Evolutionary conservation across 345 rosid species (phyloP), one percentile per base, ranked within the genome.

Genomic region (Citrus mangshanensis): DNA sequence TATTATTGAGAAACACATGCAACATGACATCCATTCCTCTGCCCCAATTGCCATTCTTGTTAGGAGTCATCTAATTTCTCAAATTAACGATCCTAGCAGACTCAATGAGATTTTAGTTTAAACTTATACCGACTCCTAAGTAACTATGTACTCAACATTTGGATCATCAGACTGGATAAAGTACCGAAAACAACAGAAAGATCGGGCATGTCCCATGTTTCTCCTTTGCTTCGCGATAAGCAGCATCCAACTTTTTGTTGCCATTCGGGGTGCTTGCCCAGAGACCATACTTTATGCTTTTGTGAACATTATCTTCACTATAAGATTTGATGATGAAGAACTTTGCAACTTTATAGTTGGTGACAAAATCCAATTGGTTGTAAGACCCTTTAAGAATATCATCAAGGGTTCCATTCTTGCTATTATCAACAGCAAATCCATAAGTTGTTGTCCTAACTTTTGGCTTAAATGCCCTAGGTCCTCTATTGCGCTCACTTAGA

Each of bases 211-310:
- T 75, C 69, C 78, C 79, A 24, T 84, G 79, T 84, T 80, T 94
- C 75, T 81, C 89, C 83, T 83, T 89, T 75, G 95, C 89, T 84
- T 94, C 93, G 76, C 79, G 84, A 77, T 88, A 94, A 58, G 98
- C 95, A 74, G 90, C 90, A 88, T 94, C 95, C 63, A 94, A 76
- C 81, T 92, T 94, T 81, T 87, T 94, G 93, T 92, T 94, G 74
- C 95, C 97, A 70, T 83, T 92, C 28, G 89, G 88, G 22, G 95
- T 94, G 87, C 97, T 92, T 24, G 98, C 97, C 98, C 98, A 92
- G 81, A 94, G 94, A 84, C 92, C 85, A 77, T 94, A 90, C 82
- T 92, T 94, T 61, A 94, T 89, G 88, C 97, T 92, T 86, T 89
- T 94, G 84, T 92, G 92, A 64, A 94, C 92, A 82, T 94, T 93